Conservation (phyloP, 177 flowering plant species). For the Vitis hybrid region DNA sequence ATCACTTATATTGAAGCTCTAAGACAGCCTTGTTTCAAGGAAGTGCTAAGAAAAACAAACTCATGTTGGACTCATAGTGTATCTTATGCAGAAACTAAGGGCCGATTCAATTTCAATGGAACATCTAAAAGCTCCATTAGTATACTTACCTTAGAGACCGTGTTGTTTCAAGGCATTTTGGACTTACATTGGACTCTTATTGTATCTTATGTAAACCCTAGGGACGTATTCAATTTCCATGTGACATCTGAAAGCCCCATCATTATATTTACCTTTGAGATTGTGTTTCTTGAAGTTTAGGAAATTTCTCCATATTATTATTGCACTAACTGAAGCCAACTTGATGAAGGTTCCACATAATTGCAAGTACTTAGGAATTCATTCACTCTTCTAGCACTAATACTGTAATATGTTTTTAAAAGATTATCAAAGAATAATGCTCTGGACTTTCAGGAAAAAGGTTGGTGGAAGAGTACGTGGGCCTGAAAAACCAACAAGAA, state of each 20-base stretch:
- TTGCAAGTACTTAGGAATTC: too few relatives aligned
- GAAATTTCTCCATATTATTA: too few relatives aligned
- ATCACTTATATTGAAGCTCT: not conserved
- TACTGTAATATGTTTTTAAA: not conserved
- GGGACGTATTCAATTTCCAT: too few relatives aligned
- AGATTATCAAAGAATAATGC: not conserved
- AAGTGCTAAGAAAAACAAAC: not conserved
- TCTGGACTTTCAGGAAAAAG: conserved; percentile 45
- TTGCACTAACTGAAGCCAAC: too few relatives aligned
- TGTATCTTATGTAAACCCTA: too few relatives aligned
- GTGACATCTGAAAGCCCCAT: too few relatives aligned
- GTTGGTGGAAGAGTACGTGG: conserved; percentile 48
- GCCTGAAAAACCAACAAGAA: conserved; percentile 43
- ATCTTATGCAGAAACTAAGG: not conserved
- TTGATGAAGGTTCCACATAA: too few relatives aligned
- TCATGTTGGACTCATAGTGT: not conserved
- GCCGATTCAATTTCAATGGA: not conserved
- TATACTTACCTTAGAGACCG: too few relatives aligned
- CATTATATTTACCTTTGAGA: not conserved
- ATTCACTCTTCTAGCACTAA: too few relatives aligned
- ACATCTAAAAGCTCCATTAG: not conserved
- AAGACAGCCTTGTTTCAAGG: not conserved
- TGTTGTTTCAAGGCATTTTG: too few relatives aligned
- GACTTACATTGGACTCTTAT: too few relatives aligned
- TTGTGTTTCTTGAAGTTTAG: not conserved